These are phyloP conservation scores for Globisporangium cederbergense DNA, from an alignment of 352 stramenopile species.

Conservation along the genomic window DNA sequence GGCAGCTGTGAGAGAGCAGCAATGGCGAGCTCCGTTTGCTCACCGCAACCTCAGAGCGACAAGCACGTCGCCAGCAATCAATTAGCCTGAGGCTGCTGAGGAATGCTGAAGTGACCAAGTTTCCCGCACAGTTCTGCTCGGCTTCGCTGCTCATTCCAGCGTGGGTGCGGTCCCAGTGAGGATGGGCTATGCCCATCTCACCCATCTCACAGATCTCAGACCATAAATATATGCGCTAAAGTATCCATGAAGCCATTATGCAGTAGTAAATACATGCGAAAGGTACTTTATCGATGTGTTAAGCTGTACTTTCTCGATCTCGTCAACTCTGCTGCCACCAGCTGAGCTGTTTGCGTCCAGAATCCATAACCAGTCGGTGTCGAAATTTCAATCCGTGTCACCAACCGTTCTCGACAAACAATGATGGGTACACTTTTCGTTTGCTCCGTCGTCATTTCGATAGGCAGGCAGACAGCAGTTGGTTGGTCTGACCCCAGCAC, in stretches of 20 bases:
- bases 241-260: background rate
- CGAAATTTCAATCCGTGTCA: background rate
- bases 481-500: background rate
- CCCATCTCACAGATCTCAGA: background rate
- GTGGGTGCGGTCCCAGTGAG: too few relatives aligned
- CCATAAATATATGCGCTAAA: background rate
- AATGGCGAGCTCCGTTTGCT: too few relatives aligned
- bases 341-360: background rate
- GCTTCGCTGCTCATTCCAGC: background rate
- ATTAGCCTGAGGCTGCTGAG: too few relatives aligned
- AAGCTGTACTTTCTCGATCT: background rate
- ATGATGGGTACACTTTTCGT: constrained; percentile 4
- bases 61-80: too few relatives aligned
- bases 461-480: too few relatives aligned
- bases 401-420: background rate
- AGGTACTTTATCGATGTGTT: background rate
- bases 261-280: too few relatives aligned
- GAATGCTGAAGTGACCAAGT: background rate
- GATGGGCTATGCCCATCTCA: background rate
- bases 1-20: too few relatives aligned
- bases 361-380: background rate
- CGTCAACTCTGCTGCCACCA: background rate
- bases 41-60: too few relatives aligned
- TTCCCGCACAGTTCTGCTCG: background rate
- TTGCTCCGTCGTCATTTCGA: background rate